These are phyloP conservation scores for Drosera capensis DNA, from an alignment of 148 eudicot species.

Conservation along the genomic window DNA sequence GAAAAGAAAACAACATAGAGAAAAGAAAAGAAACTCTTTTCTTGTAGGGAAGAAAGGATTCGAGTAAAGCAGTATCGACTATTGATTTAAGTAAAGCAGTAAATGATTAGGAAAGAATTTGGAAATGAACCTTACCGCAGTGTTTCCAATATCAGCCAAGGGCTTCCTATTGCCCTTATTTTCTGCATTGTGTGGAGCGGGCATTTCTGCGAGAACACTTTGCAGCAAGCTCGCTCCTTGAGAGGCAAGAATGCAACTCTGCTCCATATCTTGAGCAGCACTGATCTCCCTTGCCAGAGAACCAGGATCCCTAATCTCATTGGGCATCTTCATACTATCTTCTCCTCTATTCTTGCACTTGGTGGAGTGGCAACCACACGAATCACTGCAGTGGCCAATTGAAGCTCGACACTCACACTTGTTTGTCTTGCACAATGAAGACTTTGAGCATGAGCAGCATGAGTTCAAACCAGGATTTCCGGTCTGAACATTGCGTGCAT, in stretches of 20 bases:
- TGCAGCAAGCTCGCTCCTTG: slow-evolving; percentile 73
- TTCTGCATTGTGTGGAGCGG: slow-evolving; percentile 24
- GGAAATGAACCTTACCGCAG: slow-evolving; percentile 21
- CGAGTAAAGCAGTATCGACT: background rate
- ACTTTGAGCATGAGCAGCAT: slow-evolving; percentile 65
- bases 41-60: background rate
- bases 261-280: slow-evolving; percentile 9
- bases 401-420: slow-evolving; percentile 72
- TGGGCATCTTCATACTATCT: slow-evolving; percentile 3
- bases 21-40: too few relatives aligned
- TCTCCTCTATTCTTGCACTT: slow-evolving; percentile 55
- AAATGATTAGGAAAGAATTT: background rate
- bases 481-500: slow-evolving; percentile 5
- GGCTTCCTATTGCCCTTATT: slow-evolving; percentile 46
- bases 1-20: too few relatives aligned
- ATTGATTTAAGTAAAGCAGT: background rate
- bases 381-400: slow-evolving; percentile 30
- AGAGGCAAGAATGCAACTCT: slow-evolving; percentile 36
- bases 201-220: slow-evolving; percentile 49
- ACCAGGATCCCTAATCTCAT: slow-evolving; percentile 10
- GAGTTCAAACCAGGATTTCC: slow-evolving; percentile 17
- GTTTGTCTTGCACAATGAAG: slow-evolving; percentile 60
- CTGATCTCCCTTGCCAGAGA: slow-evolving; percentile 6
- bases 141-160: slow-evolving; percentile 84
- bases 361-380: slow-evolving; percentile 42